These are phyloP conservation scores for Rutidosis leptorrhynchoides DNA, from an alignment of 129 eudicot species.

Conservation along the genomic window DNA sequence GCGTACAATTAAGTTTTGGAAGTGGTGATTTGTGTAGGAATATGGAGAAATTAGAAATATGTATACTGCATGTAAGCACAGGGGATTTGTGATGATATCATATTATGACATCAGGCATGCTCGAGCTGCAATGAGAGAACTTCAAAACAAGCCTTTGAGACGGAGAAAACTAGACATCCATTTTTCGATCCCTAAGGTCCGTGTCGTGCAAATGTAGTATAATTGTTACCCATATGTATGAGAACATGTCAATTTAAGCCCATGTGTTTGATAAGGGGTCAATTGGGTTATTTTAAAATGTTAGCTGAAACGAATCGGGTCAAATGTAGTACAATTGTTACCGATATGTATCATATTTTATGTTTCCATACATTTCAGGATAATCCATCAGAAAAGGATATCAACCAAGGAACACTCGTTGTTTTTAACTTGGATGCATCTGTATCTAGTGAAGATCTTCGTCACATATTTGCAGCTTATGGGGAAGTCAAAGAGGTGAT, in stretches of 20 bases:
- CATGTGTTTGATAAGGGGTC: not conserved
- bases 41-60: constrained; percentile 85
- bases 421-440: constrained; percentile 91
- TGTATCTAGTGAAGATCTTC: constrained; percentile 85
- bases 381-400: constrained; percentile 94
- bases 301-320: not conserved
- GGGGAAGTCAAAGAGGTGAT: constrained; percentile 98
- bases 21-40: constrained; percentile 49
- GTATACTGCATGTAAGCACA: constrained; percentile 89
- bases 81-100: constrained; percentile 97
- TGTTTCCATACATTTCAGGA: constrained; percentile 48
- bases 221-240: not conserved
- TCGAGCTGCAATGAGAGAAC: constrained; percentile 80
- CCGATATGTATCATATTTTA: too few relatives aligned
- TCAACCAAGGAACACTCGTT: constrained; percentile 96
- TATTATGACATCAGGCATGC: constrained; percentile 92
- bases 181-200: constrained; percentile 94
- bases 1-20: not conserved
- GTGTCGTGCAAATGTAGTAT: constrained; percentile 5
- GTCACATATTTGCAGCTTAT: constrained; percentile 73
- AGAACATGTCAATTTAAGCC: not conserved
- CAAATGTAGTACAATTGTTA: too few relatives aligned
- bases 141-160: constrained; percentile 82
- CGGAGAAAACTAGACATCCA: constrained; percentile 91
- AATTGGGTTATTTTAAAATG: not conserved